Evolutionary conservation across 257 asterid species (phyloP), one percentile per base, ranked within the genome.

Genomic region (Salvia splendens): DNA sequence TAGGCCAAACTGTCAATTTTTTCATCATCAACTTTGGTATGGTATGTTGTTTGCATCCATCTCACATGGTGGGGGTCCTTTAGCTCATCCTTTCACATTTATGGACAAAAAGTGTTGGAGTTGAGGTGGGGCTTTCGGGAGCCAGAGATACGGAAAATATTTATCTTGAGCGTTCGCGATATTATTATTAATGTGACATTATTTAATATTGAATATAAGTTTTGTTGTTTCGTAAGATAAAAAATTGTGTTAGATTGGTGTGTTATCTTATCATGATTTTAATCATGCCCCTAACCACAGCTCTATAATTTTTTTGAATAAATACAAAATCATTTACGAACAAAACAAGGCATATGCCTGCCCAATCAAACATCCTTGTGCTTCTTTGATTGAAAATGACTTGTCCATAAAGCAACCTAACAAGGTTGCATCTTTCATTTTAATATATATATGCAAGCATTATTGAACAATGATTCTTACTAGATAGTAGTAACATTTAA

Each of bases 61-160:
- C 40, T 73, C 81, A 77, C 79, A 71, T 62, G 79, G 82, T 73
- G 81, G 79, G 79, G 81, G 73, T 54, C 79, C 75, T 56, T 43
- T 24, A 53, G 73, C 66, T 56, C 73, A 70, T 54, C 79, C 77
- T 61, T 63, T 47, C 66, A 45, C 53, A 47, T 49, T 73, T 61
- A 61, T 73, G 79, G 40, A 14, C 40, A 2, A 41, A 57, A 68
- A 49, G 35, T 42, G 40, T 41, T 16, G 67, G 61, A 16, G 65
- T 47, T 32, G 41, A 33, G 48, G 59, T 17, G 55, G 75, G 71
- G 63, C 5, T 41, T 64, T 0, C n/a, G 24, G 20, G 8, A 32
- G 16, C 49, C 11, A 6, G 42, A 50, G 36, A 36, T 49, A 76
- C 15, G 20, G 2, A 47, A 15, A 47, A 33, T 0, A 24, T 20